Evolutionary conservation across 2,329 filamentous ascomycete species (phyloP), one percentile per base, ranked within the genome.

Genomic region (Colletotrichum sp.): DNA sequence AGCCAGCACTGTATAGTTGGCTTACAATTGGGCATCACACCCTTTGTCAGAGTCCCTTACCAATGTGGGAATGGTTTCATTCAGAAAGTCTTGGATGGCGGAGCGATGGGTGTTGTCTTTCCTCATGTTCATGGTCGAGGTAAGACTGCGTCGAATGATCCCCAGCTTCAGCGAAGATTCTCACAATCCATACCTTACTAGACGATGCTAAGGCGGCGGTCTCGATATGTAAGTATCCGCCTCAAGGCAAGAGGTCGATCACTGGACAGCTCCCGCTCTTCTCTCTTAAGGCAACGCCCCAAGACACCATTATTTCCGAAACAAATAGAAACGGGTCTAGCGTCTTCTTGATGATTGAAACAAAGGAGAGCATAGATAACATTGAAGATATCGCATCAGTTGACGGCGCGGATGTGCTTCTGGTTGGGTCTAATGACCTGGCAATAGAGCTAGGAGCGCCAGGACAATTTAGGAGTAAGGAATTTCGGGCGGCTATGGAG

Each of bases 371-470:
- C 7, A 64, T 84, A 3, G 74, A 79, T 1, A 79, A 79, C 1
- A 78, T 80, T 0, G 81, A 84, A 26, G 78, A 78, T 7, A 85
- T 85, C 16, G 82, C 82, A 2, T 80, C 81, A 3, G 79, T 83
- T 0, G 71, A 79, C 3, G 81, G 81, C 2, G 80, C 83, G 0
- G 82, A 84, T 48, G 80, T 82, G 1, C 74, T 85, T 0, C 76
- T 84, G 1, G 77, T 85, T 13, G 83, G 83, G 6, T 81, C 80
- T 4, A 82, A 81, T 24, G 83, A 84, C 57, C 63, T 84, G 13
- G 78, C 80, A 1, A 79, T 79, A 8, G 80, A 81, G 30, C 68
- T 83, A 3, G 80, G 81, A 1, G 76, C 79, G 12, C 79, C 77
- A 6, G 78, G 74, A 2, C 72, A 80, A 16, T 82, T 77, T 72